phyloP scores from a whole-genome alignment of 2,329 filamentous ascomycete genomes.

The Cladobotryum mycophilum region DNA sequence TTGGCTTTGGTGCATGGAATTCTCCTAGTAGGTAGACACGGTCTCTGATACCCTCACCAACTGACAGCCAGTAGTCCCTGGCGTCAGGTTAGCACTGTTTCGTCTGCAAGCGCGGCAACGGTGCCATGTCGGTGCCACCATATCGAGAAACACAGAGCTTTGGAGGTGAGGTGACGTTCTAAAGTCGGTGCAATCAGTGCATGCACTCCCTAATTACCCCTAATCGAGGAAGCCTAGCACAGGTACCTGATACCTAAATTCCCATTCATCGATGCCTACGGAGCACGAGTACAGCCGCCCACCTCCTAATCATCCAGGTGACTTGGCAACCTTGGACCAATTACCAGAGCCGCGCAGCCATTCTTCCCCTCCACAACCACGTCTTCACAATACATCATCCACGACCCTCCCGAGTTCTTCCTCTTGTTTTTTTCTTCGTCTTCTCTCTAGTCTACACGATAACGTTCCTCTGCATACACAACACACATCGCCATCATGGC shows the following conservation, averaged over 20 bases:
- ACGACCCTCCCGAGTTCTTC: constrained; percentile 5
- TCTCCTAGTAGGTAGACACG: too few species aligned
- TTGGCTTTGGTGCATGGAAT: too few species aligned
- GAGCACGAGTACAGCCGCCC: not conserved
- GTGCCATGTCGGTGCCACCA: too few species aligned
- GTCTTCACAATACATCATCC: constrained; percentile 5
- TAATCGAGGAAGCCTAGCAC: too few species aligned
- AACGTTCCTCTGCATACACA: constrained; percentile 1
- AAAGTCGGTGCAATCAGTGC: too few species aligned
- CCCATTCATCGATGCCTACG: not conserved
- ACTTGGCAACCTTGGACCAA: constrained; percentile 12
- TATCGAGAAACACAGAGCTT: too few species aligned
- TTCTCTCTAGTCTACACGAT: constrained; percentile 1
- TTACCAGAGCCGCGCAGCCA: constrained; percentile 12
- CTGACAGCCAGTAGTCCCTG: too few species aligned
- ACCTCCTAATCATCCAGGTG: constrained; percentile 11
- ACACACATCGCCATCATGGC: constrained; percentile 62
- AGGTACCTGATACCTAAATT: not conserved
- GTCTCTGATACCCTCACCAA: too few species aligned
- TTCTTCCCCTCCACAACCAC: constrained; percentile 17
- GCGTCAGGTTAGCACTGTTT: too few species aligned
- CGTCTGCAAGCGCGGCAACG: too few species aligned
- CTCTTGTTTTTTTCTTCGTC: not conserved
- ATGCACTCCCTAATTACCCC: too few species aligned
- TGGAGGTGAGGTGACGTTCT: too few species aligned